Percentiles rank a stretch among this genome's conserved stretches.
Evolutionary conservation across 2,329 filamentous ascomycete genomes (phyloP).

Genomic region (Scleromitrula shiraiana): DNA sequence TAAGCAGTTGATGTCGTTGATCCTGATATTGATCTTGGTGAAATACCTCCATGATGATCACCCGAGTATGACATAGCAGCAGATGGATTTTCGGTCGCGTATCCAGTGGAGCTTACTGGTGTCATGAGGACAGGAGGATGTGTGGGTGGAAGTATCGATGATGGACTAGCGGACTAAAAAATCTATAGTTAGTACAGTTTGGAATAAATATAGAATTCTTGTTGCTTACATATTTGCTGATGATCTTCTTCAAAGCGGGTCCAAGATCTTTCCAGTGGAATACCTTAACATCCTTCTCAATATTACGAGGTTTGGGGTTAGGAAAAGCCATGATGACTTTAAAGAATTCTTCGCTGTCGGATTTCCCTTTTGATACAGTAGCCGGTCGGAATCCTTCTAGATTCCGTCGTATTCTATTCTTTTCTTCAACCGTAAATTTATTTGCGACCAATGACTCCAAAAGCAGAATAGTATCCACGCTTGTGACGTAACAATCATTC

Average conservation of each 20-base stretch:
- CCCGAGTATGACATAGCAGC: slow-evolving; percentile 21
- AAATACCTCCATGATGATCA: slow-evolving; percentile 27
- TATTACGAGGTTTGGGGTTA: slow-evolving; percentile 90
- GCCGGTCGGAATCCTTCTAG: slow-evolving; percentile 87
- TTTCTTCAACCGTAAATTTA: slow-evolving; percentile 92
- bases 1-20: slow-evolving; percentile 25
- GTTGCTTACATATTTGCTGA: slow-evolving; percentile 74
- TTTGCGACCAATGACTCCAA: slow-evolving; percentile 81
- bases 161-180: slow-evolving; percentile 28
- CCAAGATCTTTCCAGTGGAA: slow-evolving; percentile 92
- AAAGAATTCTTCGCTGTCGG: slow-evolving; percentile 94
- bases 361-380: slow-evolving; percentile 87
- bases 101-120: slow-evolving; percentile 28
- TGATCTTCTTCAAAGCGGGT: slow-evolving; percentile 91
- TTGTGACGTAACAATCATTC: slow-evolving; percentile 85
- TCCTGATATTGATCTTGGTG: slow-evolving; percentile 26
- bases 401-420: slow-evolving; percentile 94
- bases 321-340: slow-evolving; percentile 98
- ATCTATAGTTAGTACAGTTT: slow-evolving; percentile 11
- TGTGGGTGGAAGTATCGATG: slow-evolving; percentile 26
- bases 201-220: neutral
- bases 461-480: slow-evolving; percentile 93
- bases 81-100: slow-evolving; percentile 25
- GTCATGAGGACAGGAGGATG: slow-evolving; percentile 23
- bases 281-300: slow-evolving; percentile 98